phyloP scores from a whole-genome alignment of 768 basidiomycete genomes.

The Phanerochaete carnosa region DNA sequence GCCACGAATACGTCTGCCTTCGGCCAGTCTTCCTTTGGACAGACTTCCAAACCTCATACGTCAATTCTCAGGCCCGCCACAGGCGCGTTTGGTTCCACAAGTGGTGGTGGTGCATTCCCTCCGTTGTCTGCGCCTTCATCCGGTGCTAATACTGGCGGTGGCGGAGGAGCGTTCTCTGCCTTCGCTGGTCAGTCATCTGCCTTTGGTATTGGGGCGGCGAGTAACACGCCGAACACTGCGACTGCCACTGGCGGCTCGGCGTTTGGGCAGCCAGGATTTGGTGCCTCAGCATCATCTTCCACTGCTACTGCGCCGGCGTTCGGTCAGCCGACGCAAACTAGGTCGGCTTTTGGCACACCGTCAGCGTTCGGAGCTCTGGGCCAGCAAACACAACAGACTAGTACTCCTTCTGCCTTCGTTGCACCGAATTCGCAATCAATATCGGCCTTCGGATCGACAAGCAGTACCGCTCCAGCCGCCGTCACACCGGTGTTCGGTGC shows the following conservation, averaged over 20 bases:
- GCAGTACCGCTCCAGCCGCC: neutral
- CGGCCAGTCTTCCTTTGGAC: slow-evolving; percentile 22
- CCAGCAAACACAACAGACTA: neutral
- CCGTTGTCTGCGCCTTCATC: slow-evolving; percentile 25
- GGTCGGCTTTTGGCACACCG: slow-evolving; percentile 15
- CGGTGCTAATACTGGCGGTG: slow-evolving; percentile 2
- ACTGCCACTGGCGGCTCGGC: slow-evolving; percentile 14
- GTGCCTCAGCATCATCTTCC: slow-evolving; percentile 4
- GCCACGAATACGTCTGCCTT: slow-evolving; percentile 25
- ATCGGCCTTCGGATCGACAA: slow-evolving; percentile 1
- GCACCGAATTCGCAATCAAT: neutral
- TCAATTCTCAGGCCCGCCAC: slow-evolving; percentile 22
- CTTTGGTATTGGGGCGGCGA: slow-evolving; percentile 21
- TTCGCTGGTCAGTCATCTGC: slow-evolving; percentile 28
- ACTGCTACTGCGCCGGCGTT: slow-evolving; percentile 9
- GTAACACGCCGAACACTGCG: slow-evolving; percentile 11
- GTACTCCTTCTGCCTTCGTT: slow-evolving; percentile 1
- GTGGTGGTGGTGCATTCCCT: slow-evolving; percentile 48
- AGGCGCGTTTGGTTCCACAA: slow-evolving; percentile 37
- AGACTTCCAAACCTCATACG: slow-evolving; percentile 20
- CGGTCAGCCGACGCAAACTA: slow-evolving; percentile 8
- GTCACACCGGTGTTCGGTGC: neutral
- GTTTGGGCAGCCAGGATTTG: slow-evolving; percentile 21
- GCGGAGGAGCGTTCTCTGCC: slow-evolving; percentile 23
- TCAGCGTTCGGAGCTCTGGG: slow-evolving; percentile 15